Percentiles rank a stretch among this genome's conserved stretches.
These are phyloP conservation scores for Tremella fuciformis DNA, from an alignment of 768 basidiomycete species.

Conservation along the genomic window DNA sequence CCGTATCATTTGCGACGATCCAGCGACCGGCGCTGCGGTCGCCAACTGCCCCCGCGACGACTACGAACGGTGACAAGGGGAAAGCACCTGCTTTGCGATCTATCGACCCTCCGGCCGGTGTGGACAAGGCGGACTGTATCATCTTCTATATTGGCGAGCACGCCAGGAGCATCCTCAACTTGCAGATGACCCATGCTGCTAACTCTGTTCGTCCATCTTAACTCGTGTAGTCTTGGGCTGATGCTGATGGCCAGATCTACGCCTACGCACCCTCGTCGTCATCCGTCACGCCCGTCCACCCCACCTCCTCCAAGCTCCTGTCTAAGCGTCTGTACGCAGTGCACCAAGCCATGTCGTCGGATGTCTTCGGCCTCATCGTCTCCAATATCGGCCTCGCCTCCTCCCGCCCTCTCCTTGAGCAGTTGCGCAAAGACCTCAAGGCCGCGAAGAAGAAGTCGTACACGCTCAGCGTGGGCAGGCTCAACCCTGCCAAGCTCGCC, in stretches of 20 bases:
- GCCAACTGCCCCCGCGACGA: background rate
- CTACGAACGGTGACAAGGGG: constrained; percentile 10
- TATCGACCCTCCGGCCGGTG: constrained; percentile 38
- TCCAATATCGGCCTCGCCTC: constrained; percentile 88
- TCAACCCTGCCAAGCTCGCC: constrained; percentile 89
- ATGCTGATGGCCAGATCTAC: constrained; percentile 62
- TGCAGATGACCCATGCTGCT: constrained; percentile 75
- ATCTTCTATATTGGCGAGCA: constrained; percentile 73
- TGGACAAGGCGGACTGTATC: constrained; percentile 49
- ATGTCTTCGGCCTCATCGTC: constrained; percentile 91
- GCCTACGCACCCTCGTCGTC: constrained; percentile 66
- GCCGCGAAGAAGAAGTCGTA: constrained; percentile 81
- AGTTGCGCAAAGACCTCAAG: constrained; percentile 69
- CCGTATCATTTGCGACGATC: constrained; percentile 40
- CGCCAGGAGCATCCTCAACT: constrained; percentile 73
- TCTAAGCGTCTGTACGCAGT: constrained; percentile 85
- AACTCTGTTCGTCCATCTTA: constrained; percentile 58
- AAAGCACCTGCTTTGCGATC: constrained; percentile 43
- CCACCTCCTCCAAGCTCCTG: constrained; percentile 71
- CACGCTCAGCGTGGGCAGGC: constrained; percentile 89
- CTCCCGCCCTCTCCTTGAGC: constrained; percentile 78
- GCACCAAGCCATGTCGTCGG: constrained; percentile 83
- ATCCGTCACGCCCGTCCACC: constrained; percentile 61
- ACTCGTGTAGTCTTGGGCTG: background rate
- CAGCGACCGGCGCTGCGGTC: constrained; percentile 23